phyloP scores from a whole-genome alignment of 805 yeast genomes.

The Wickerhamiella kurtzmanii region DNA sequence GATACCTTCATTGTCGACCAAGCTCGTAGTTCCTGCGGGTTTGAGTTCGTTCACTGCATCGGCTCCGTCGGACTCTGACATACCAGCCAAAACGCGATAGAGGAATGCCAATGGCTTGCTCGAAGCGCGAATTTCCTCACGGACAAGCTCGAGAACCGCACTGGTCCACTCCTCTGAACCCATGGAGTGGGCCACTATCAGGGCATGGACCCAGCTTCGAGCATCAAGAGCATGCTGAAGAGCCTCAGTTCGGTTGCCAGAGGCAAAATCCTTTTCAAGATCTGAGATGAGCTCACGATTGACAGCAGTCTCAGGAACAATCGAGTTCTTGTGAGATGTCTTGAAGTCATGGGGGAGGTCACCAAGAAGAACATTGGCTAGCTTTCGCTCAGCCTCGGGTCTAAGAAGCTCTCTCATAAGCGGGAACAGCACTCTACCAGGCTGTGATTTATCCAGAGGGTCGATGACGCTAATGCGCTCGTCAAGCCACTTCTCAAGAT shows the following conservation, averaged over 20 bases:
- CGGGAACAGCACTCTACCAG: slow-evolving; percentile 12
- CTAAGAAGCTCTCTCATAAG: slow-evolving; percentile 12
- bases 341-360: not conserved
- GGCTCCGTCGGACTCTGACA: slow-evolving; percentile 28
- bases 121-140: slow-evolving; percentile 32
- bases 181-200: slow-evolving; percentile 52
- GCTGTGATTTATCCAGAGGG: not conserved
- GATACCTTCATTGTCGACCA: slow-evolving; percentile 5
- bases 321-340: not conserved
- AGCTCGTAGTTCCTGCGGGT: slow-evolving; percentile 21
- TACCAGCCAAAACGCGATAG: slow-evolving; percentile 51
- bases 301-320: not conserved
- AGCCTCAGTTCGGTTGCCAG: slow-evolving; percentile 58
- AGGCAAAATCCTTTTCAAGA: slow-evolving; percentile 26
- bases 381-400: slow-evolving; percentile 5
- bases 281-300: not conserved
- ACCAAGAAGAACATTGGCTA: not conserved
- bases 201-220: slow-evolving; percentile 65
- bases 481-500: slow-evolving; percentile 55
- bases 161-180: slow-evolving; percentile 48
- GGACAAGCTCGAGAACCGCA: slow-evolving; percentile 46
- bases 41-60: slow-evolving; percentile 39
- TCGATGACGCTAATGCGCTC: slow-evolving; percentile 24
- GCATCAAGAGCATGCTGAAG: slow-evolving; percentile 45
- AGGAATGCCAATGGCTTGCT: slow-evolving; percentile 36